Evolutionary conservation across 129 eudicot species (phyloP).

Genomic region (Artemisia argyi): DNA sequence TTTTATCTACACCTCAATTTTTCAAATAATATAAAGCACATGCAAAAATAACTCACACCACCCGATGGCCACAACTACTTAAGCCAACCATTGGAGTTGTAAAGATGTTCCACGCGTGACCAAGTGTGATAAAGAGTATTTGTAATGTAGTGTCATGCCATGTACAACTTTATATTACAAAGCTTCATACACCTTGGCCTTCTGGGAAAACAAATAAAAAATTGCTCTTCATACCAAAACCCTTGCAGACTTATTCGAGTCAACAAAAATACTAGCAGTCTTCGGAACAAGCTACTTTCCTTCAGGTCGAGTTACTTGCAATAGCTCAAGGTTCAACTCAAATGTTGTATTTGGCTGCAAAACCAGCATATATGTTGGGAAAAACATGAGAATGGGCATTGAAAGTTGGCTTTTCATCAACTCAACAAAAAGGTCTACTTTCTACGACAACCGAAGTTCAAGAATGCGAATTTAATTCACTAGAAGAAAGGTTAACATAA

Average conservation of each 20-base stretch:
- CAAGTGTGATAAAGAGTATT: conserved; percentile 15
- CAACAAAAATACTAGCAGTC: not conserved
- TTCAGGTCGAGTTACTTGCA: conserved; percentile 55
- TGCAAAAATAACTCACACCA: too few species aligned
- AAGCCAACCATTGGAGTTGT: too few species aligned
- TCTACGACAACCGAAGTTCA: not conserved
- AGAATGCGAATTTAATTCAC: too few species aligned
- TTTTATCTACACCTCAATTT: too few species aligned
- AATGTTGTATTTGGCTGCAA: conserved; percentile 89
- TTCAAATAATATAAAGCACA: too few species aligned
- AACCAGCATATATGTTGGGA: not conserved
- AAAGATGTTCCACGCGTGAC: too few species aligned
- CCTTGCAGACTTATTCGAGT: conserved; percentile 16
- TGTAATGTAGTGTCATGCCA: conserved; percentile 16
- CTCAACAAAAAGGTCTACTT: not conserved
- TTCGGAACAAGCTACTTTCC: conserved; percentile 32
- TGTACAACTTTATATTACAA: conserved; percentile 26
- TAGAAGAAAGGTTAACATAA: too few species aligned
- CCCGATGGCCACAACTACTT: too few species aligned
- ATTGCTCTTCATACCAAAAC: conserved; percentile 22
- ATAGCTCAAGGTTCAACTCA: conserved; percentile 80
- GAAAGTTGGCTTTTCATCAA: not conserved
- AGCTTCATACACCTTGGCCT: conserved; percentile 24
- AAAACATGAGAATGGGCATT: not conserved
- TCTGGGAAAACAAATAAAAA: not conserved